phyloP scores from a whole-genome alignment of 78 protist genomes.

The Dictyostelium brefeldianum region DNA sequence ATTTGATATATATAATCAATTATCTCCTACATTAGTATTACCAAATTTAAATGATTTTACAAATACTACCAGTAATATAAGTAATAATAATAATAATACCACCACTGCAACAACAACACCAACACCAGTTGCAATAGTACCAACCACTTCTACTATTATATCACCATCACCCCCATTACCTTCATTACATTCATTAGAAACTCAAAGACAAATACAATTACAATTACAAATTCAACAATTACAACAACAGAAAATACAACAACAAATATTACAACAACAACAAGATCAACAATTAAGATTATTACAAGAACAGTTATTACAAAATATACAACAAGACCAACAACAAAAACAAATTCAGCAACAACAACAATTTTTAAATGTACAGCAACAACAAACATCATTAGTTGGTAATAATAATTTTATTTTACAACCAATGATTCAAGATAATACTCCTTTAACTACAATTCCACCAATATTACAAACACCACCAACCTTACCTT shows the following conservation, averaged over 20 bases:
- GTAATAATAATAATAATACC: conserved; percentile 37
- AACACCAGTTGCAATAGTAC: background rate
- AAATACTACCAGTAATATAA: background rate
- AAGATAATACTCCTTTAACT: too few relatives aligned
- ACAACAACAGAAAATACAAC: background rate
- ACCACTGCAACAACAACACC: conserved; percentile 29
- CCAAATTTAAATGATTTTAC: background rate
- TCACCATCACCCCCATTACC: background rate
- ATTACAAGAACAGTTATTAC: background rate
- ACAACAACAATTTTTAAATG: background rate
- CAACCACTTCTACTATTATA: background rate
- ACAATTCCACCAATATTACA: too few relatives aligned
- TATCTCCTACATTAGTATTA: background rate
- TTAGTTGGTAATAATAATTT: too few relatives aligned
- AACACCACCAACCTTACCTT: too few relatives aligned
- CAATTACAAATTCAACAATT: background rate
- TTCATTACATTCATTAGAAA: too few relatives aligned
- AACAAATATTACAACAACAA: background rate
- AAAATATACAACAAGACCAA: background rate
- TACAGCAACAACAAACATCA: too few relatives aligned
- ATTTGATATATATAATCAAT: too few relatives aligned
- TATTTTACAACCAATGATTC: too few relatives aligned
- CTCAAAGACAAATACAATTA: background rate
- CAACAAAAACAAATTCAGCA: background rate
- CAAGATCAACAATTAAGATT: background rate